phyloP scores from a whole-genome alignment of 2,329 filamentous ascomycete species.

The Trichoderma pleuroti region DNA sequence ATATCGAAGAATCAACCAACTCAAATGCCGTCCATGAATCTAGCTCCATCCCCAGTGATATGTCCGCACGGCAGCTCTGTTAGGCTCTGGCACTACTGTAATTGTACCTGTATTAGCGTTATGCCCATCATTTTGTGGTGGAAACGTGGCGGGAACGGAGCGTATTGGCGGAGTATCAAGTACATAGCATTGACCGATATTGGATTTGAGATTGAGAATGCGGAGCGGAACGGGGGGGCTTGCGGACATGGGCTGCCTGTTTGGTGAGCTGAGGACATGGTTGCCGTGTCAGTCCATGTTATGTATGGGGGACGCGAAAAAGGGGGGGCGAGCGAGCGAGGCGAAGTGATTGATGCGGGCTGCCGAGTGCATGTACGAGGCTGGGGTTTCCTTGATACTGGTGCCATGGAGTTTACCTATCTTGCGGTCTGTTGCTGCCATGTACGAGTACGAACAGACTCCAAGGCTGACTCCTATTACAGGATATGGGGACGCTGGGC shows the following conservation, averaged over 20 bases:
- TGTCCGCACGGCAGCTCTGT: neutral
- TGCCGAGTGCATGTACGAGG: neutral
- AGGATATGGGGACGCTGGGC: neutral
- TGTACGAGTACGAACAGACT: neutral
- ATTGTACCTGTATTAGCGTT: neutral
- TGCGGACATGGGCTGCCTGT: neutral
- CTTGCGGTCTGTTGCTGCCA: neutral
- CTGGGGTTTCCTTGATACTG: neutral
- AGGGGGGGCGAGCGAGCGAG: neutral
- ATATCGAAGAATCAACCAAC: no score
- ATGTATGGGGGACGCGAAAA: neutral
- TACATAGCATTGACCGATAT: neutral
- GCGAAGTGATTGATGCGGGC: neutral
- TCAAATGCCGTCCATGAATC: no score
- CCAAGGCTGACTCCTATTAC: neutral
- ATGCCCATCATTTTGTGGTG: neutral
- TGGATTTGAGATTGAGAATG: neutral
- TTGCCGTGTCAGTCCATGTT: neutral
- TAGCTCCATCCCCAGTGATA: neutral
- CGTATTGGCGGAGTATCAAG: neutral
- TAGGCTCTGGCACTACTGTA: neutral
- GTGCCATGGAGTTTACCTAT: neutral
- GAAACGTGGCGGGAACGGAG: neutral
- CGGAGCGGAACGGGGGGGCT: conserved; percentile 1
- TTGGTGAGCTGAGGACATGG: neutral